These are phyloP conservation scores for Ilex paraguariensis DNA, from an alignment of 305 asterid species.

Conservation along the genomic window DNA sequence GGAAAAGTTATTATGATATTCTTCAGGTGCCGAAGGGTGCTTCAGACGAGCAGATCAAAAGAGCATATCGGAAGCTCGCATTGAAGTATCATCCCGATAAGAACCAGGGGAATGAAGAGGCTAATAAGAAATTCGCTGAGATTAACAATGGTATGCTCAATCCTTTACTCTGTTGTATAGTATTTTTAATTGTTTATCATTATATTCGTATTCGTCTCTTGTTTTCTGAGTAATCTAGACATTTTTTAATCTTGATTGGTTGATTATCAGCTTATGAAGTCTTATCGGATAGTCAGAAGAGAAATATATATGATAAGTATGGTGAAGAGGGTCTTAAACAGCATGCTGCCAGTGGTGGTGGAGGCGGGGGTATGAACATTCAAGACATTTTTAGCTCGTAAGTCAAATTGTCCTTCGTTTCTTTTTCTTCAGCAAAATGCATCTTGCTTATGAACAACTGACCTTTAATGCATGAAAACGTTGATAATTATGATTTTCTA, in stretches of 20 bases:
- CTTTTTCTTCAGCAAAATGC: too few relatives aligned
- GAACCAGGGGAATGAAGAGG: conserved; percentile 93
- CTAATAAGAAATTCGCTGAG: conserved; percentile 87
- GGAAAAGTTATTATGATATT: conserved; percentile 89
- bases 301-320: conserved; percentile 77
- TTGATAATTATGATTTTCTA: too few relatives aligned
- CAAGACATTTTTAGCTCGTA: conserved; percentile 92
- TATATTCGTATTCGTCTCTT: neutral
- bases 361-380: conserved; percentile 90
- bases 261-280: conserved; percentile 81
- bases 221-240: too few relatives aligned
- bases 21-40: conserved; percentile 82
- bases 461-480: too few relatives aligned
- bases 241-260: conserved; percentile 1
- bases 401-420: conserved; percentile 18
- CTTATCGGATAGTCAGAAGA: conserved; percentile 85
- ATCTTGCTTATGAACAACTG: neutral
- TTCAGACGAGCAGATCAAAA: conserved; percentile 89
- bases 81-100: conserved; percentile 96
- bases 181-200: neutral
- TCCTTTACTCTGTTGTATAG: too few relatives aligned
- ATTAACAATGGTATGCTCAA: conserved; percentile 59
- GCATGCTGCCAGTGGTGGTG: conserved; percentile 84
- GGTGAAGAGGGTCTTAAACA: conserved; percentile 98
- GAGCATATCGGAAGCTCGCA: conserved; percentile 91